phyloP scores from a whole-genome alignment of 192 early-diverging fungal genomes.

The Borealophlyctis nickersoniae region DNA sequence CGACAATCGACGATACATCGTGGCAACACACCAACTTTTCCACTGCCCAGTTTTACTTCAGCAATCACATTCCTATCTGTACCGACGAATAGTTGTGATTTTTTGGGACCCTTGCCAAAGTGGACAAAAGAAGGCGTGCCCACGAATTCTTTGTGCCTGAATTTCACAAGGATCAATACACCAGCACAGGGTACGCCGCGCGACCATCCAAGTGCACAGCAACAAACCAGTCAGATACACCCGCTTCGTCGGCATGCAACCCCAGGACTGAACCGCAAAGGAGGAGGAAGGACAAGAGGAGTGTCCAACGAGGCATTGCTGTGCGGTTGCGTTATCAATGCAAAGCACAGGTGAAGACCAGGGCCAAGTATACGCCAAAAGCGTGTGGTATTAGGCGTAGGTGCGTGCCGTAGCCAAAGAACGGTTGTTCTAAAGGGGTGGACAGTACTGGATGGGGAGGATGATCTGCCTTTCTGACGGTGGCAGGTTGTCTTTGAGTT shows the following conservation, averaged over 20 bases:
- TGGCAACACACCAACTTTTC: slow-evolving; percentile 58
- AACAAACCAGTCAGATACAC: slow-evolving; percentile 18
- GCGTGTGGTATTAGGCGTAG: no score
- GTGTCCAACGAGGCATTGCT: background rate
- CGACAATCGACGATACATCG: background rate
- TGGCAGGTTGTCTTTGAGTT: no score
- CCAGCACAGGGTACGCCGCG: background rate
- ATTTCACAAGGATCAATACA: background rate
- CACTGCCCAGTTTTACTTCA: slow-evolving; percentile 59
- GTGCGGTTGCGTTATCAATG: no score
- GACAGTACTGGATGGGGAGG: no score
- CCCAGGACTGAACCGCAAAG: no score
- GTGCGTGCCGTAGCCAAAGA: no score
- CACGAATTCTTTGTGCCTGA: slow-evolving; percentile 17
- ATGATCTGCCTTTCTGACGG: no score
- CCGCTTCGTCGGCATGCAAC: slow-evolving; percentile 32
- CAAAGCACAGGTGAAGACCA: no score
- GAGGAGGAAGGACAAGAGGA: no score
- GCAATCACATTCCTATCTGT: slow-evolving; percentile 79
- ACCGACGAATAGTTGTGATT: slow-evolving; percentile 43
- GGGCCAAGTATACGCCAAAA: no score
- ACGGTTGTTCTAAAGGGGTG: no score
- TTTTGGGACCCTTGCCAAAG: slow-evolving; percentile 12
- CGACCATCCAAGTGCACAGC: background rate
- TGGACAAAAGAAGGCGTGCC: slow-evolving; percentile 23